phyloP scores from a whole-genome alignment of 1,139 yeast species.

The Pichia sp. region DNA sequence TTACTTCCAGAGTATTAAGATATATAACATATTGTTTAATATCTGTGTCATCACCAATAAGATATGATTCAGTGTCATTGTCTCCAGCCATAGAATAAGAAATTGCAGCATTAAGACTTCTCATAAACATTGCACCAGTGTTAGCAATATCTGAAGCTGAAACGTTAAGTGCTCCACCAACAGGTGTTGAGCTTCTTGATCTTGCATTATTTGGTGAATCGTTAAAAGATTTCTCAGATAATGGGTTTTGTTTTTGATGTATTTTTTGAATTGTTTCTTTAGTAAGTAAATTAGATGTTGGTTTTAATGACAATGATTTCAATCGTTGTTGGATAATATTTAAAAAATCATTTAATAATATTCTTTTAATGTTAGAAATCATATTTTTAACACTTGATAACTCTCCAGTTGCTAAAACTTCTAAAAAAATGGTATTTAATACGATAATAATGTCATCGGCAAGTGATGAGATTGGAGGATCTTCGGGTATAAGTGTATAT shows the following conservation, averaged over 20 bases:
- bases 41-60: conserved; percentile 31
- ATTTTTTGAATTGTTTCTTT: conserved; percentile 15
- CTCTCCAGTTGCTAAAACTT: conserved; percentile 58
- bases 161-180: conserved; percentile 25
- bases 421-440: conserved; percentile 57
- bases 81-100: conserved; percentile 28
- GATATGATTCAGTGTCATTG: conserved; percentile 25
- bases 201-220: conserved; percentile 4
- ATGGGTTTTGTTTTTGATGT: conserved; percentile 14
- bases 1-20: conserved; percentile 51
- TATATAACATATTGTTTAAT: conserved; percentile 44
- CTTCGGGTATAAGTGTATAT: conserved; percentile 36
- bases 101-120: conserved; percentile 30
- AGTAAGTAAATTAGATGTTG: conserved; percentile 31
- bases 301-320: conserved; percentile 50
- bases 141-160: conserved; percentile 26
- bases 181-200: conserved; percentile 15
- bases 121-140: conserved; percentile 28
- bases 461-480: conserved; percentile 72
- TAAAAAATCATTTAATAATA: conserved; percentile 43
- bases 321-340: conserved; percentile 46
- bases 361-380: conserved; percentile 39
- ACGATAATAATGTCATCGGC: conserved; percentile 81
- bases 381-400: conserved; percentile 47
- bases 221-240: conserved; percentile 7